Evolutionary conservation across 106 monocot genomes (phyloP).

Genomic region (Phalaenopsis equestris): DNA sequence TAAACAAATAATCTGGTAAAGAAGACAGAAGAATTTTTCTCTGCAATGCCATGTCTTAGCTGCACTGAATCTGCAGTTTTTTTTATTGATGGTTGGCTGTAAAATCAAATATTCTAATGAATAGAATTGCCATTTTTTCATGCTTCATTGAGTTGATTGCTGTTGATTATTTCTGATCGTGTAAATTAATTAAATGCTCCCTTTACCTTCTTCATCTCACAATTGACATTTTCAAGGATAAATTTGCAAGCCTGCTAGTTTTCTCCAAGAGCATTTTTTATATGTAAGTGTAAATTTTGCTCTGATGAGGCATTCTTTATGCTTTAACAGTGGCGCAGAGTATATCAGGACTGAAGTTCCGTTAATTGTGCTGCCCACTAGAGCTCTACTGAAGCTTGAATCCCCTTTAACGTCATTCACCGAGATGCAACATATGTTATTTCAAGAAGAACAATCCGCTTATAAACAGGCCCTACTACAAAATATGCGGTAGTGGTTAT

Average conservation of each 20-base stretch:
- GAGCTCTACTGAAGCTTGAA: slow-evolving; percentile 47
- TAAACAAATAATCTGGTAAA: too few species aligned
- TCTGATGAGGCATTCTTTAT: neutral
- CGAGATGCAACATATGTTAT: slow-evolving; percentile 70
- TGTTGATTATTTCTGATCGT: neutral
- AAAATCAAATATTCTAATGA: neutral
- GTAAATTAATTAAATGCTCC: neutral
- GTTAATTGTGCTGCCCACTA: slow-evolving; percentile 58
- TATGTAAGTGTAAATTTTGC: neutral
- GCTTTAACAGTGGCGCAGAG: slow-evolving; percentile 58
- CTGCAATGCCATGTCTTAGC: neutral
- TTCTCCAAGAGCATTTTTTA: too few species aligned
- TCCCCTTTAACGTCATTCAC: slow-evolving; percentile 52
- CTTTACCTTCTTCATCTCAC: neutral
- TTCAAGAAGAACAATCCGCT: slow-evolving; percentile 73
- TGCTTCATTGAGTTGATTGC: neutral
- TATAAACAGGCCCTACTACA: slow-evolving; percentile 38
- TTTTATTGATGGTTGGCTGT: neutral
- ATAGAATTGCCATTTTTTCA: neutral
- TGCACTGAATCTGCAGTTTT: neutral
- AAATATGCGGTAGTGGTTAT: slow-evolving; percentile 37
- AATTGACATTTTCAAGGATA: too few species aligned
- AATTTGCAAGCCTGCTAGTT: too few species aligned
- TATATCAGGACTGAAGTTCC: slow-evolving; percentile 84
- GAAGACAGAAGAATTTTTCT: neutral